Base-by-base conservation (phyloP, 2,329 filamentous ascomycete genomes). In the Ophiostoma himal-ulmi region DNA sequence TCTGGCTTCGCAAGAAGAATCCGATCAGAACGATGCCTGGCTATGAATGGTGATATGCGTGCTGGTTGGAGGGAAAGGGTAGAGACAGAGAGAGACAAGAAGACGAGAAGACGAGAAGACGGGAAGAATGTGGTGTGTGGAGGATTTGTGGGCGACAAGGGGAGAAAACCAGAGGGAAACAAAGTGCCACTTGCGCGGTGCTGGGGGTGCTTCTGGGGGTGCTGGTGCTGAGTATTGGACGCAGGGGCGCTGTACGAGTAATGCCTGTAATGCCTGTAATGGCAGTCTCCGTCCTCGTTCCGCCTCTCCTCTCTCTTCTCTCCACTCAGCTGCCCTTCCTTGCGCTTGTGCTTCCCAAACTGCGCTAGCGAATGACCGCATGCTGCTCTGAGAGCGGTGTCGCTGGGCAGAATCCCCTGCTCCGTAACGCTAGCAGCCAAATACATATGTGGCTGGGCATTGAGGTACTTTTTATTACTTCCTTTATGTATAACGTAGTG, bases 111-210 rank as follows among this genome's bases (percentile, higher is more conserved):
- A 20, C 41, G 17, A 48, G 44, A 48, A 48, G 44, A 48, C 44
- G 20, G 70, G 64, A 68, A 54, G 57, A 44, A 57, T 41, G 68
- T 54, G 69, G 71, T 69, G 67, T 69, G 67, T 26, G 52, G 48
- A 54, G 69, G 57, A 34, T 62, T 34, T 57, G 52, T 57, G 57
- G 57, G 57, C 22, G n/a, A 22, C 57, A 36, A 65, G 70, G 54
- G 66, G 69, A 67, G 71, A 71, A 72, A 72, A 72, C 69, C 68
- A 60, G 70, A 54, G 71, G 70, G 69, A 44, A 14, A 36, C 60
- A 67, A 72, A 71, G 68, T 70, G 71, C 68, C 68, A 72, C 71
- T 71, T 71, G 72, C 72, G 73, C 72, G 70, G 57, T 69, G 69
- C 67, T 48, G 8, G 20, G n/a, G 54, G 7, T 22, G 54, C 54